These are phyloP conservation scores for Mycena capillaripes DNA, from an alignment of 768 basidiomycete genomes.

Conservation along the genomic window DNA sequence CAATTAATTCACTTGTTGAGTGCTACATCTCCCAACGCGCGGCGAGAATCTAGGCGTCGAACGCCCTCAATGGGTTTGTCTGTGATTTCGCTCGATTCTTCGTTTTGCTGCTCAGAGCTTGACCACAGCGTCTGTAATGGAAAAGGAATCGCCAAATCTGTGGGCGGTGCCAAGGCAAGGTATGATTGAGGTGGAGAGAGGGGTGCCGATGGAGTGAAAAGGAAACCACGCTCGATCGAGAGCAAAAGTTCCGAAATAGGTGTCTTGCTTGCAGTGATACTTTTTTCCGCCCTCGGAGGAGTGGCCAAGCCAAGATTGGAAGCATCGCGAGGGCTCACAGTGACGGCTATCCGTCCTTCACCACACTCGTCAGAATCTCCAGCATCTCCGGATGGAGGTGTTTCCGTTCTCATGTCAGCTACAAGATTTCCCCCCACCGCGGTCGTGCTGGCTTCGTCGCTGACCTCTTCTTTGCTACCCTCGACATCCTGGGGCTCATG, in stretches of 20 bases:
- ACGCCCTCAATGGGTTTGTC: constrained; percentile 24
- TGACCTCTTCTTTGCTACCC: constrained; percentile 1
- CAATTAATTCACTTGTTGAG: constrained; percentile 34
- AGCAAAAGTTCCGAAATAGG: constrained; percentile 76
- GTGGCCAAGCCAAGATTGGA: constrained; percentile 9
- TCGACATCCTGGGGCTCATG: not conserved
- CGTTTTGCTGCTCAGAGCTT: constrained; percentile 21
- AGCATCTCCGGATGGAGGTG: not conserved
- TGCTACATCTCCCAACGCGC: constrained; percentile 37
- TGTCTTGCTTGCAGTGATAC: constrained; percentile 52
- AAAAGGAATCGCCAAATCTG: constrained; percentile 36
- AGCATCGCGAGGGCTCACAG: not conserved
- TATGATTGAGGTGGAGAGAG: constrained; percentile 71
- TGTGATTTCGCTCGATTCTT: constrained; percentile 24
- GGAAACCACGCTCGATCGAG: constrained; percentile 77
- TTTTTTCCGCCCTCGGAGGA: constrained; percentile 16
- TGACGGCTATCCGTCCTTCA: not conserved
- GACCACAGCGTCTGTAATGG: constrained; percentile 28
- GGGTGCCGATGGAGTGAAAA: constrained; percentile 74
- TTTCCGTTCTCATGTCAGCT: not conserved
- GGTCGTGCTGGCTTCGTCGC: not conserved
- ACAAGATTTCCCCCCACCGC: not conserved
- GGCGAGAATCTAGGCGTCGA: constrained; percentile 36
- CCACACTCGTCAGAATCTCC: not conserved
- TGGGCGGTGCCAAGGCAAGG: constrained; percentile 23